phyloP scores from a whole-genome alignment of 2,329 filamentous ascomycete genomes.

The Exophiala oligosperma region DNA sequence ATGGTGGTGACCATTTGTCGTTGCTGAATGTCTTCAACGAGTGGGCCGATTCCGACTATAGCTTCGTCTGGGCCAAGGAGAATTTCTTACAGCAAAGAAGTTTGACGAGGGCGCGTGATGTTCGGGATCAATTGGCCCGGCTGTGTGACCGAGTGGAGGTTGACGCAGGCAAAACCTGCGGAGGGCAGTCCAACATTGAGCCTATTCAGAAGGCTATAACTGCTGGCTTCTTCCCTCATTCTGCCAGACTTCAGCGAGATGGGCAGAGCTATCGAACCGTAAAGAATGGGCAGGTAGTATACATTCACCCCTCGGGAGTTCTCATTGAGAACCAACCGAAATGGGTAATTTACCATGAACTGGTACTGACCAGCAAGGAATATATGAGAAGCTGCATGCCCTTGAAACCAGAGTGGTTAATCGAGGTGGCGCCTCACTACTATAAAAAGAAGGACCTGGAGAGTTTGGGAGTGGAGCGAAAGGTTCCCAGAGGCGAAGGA shows the following conservation, averaged over 20 bases:
- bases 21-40: conserved; percentile 93
- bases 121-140: conserved; percentile 87
- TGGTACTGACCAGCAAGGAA: conserved; percentile 83
- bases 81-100: conserved; percentile 92
- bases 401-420: conserved; percentile 79
- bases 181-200: conserved; percentile 61
- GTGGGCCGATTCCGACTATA: conserved; percentile 91
- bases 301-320: conserved; percentile 85
- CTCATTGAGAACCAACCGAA: conserved; percentile 70
- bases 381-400: conserved; percentile 90
- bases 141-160: conserved; percentile 94
- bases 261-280: conserved; percentile 89
- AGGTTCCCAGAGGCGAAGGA: conserved; percentile 64
- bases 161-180: conserved; percentile 63
- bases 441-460: conserved; percentile 92
- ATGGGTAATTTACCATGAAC: conserved; percentile 81
- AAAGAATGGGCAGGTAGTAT: conserved; percentile 85
- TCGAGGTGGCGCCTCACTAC: conserved; percentile 89
- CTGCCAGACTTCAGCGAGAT: conserved; percentile 76
- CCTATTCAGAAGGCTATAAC: conserved; percentile 87
- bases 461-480: conserved; percentile 72
- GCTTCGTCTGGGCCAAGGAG: conserved; percentile 81
- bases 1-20: conserved; percentile 86
- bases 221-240: conserved; percentile 92
- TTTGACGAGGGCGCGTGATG: conserved; percentile 84